These are phyloP conservation scores for Fusarium guadeloupense DNA, from an alignment of 2,329 filamentous ascomycete genomes.

Conservation along the genomic window DNA sequence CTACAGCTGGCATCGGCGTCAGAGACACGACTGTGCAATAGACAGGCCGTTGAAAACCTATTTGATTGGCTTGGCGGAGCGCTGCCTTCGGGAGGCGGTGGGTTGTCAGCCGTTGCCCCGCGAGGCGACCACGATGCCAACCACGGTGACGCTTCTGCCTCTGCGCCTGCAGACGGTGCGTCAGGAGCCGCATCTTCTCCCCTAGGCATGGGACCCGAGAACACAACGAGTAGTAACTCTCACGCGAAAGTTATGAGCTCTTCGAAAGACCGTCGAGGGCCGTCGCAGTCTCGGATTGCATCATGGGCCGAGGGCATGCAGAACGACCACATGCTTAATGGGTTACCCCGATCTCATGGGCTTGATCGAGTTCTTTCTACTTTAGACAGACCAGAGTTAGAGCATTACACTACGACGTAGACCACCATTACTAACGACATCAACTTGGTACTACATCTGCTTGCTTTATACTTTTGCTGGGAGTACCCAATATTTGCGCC, in stretches of 20 bases:
- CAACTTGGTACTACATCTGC: constrained; percentile 67
- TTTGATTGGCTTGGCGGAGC: too few species aligned
- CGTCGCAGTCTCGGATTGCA: constrained; percentile 57
- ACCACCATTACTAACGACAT: constrained; percentile 67
- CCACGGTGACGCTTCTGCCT: too few species aligned
- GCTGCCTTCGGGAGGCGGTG: too few species aligned
- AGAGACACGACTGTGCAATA: too few species aligned
- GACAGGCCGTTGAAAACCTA: too few species aligned
- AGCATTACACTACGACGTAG: constrained; percentile 60
- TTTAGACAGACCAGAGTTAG: constrained; percentile 54
- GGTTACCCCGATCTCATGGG: constrained; percentile 49
- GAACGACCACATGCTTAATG: constrained; percentile 45
- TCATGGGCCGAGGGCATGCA: constrained; percentile 59
- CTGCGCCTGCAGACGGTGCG: too few species aligned
- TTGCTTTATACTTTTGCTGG: constrained; percentile 77
- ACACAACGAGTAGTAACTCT: constrained; percentile 56
- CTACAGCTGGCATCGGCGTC: neutral
- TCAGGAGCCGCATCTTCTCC: too few species aligned
- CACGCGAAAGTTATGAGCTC: constrained; percentile 58
- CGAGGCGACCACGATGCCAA: constrained; percentile 41
- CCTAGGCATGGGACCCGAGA: neutral
- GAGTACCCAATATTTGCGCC: constrained; percentile 79
- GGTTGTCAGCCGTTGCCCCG: too few species aligned
- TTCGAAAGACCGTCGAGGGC: constrained; percentile 51
- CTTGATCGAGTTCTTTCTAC: constrained; percentile 60